phyloP scores from a whole-genome alignment of 257 asterid genomes.

The Solanum phureja region DNA sequence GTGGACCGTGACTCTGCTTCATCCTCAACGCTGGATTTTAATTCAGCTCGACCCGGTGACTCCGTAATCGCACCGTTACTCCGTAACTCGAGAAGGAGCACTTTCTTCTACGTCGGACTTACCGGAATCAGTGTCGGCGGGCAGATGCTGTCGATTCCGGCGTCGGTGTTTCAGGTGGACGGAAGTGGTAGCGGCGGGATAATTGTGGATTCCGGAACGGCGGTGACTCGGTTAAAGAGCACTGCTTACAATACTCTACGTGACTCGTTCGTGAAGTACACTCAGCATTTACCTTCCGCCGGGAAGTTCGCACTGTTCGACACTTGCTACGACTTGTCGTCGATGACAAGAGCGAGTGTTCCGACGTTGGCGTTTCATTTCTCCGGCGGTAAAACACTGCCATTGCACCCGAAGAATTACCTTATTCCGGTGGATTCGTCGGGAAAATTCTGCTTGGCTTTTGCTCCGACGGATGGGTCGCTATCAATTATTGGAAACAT shows the following conservation, averaged over 20 bases:
- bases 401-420: constrained; percentile 41
- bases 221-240: constrained; percentile 56
- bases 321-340: constrained; percentile 61
- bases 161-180: constrained; percentile 24
- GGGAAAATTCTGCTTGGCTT: constrained; percentile 68
- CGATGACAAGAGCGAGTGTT: constrained; percentile 27
- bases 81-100: constrained; percentile 14
- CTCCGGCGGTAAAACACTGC: constrained; percentile 32
- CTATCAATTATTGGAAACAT: constrained; percentile 68
- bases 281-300: constrained; percentile 13
- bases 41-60: constrained; percentile 47
- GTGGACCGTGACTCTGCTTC: constrained; percentile 64
- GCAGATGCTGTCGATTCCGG: constrained; percentile 14
- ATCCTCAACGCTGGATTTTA: constrained; percentile 62
- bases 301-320: constrained; percentile 45
- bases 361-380: constrained; percentile 61
- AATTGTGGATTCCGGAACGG: constrained; percentile 86
- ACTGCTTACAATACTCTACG: constrained; percentile 42
- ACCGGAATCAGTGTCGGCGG: constrained; percentile 68
- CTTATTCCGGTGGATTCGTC: constrained; percentile 45
- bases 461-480: constrained; percentile 45
- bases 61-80: constrained; percentile 48
- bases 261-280: constrained; percentile 27
- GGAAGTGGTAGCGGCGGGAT: constrained; percentile 61
- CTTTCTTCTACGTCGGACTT: constrained; percentile 50